phyloP scores from a whole-genome alignment of 1,284 basidiomycete genomes.

The Sporisorium iseilematis-ciliati region DNA sequence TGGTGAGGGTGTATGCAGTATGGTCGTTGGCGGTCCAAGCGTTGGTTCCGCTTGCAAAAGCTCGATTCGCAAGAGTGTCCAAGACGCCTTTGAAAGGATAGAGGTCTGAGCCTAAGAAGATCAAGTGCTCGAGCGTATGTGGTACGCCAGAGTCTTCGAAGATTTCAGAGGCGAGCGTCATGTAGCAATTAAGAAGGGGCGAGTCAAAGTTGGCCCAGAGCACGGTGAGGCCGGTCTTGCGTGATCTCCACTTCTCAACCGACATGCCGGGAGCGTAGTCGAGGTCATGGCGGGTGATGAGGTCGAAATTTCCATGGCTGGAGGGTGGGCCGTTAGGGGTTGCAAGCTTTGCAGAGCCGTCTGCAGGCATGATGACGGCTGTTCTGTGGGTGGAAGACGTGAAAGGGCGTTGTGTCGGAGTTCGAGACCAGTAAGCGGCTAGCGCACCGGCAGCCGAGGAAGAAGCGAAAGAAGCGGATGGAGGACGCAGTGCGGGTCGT shows the following conservation, averaged over 20 bases:
- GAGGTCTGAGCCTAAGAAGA: constrained; percentile 65
- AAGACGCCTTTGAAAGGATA: constrained; percentile 96
- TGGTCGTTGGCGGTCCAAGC: constrained; percentile 75
- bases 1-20: constrained; percentile 91
- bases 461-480: constrained; percentile 11
- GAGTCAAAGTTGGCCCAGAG: constrained; percentile 75
- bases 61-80: constrained; percentile 95
- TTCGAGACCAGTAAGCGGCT: constrained; percentile 14
- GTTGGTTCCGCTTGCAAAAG: constrained; percentile 86
- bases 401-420: constrained; percentile 18
- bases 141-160: constrained; percentile 73
- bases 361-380: constrained; percentile 34
- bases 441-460: constrained; percentile 19
- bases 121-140: constrained; percentile 67
- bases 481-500: constrained; percentile 13
- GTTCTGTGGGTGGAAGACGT: constrained; percentile 1
- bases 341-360: constrained; percentile 15
- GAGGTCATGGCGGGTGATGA: constrained; percentile 79
- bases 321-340: constrained; percentile 21
- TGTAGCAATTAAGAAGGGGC: constrained; percentile 91
- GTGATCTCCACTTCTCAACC: constrained; percentile 86
- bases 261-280: constrained; percentile 79
- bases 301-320: constrained; percentile 79
- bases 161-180: constrained; percentile 90
- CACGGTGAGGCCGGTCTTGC: constrained; percentile 79